phyloP scores from a whole-genome alignment of 2,329 filamentous ascomycete species.

The Hymenoscyphus fructigenus region DNA sequence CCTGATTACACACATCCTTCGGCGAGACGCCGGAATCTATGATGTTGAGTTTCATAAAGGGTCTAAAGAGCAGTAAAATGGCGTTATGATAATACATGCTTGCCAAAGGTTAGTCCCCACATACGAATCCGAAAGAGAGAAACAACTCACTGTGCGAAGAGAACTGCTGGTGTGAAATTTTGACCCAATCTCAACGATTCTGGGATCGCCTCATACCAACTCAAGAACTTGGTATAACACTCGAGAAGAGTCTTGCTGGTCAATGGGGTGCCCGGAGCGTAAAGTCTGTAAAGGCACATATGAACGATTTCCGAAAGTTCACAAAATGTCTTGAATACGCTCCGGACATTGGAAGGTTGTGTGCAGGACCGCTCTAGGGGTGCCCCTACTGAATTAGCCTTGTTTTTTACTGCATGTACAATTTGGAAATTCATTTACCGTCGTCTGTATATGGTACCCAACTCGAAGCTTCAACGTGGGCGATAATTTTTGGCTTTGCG shows the following conservation, averaged over 20 bases:
- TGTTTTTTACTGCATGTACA: not conserved
- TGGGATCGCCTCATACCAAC: constrained; percentile 70
- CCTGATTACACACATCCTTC: constrained; percentile 34
- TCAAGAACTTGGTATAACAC: constrained; percentile 66
- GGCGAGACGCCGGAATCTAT: constrained; percentile 31
- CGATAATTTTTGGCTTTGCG: constrained; percentile 59
- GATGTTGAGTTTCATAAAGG: constrained; percentile 45
- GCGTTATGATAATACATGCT: constrained; percentile 72
- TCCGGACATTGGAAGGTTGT: constrained; percentile 67
- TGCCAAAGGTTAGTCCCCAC: constrained; percentile 3
- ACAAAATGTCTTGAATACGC: constrained; percentile 67
- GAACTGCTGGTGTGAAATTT: constrained; percentile 70
- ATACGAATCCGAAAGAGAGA: not conserved
- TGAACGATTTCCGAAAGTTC: constrained; percentile 73
- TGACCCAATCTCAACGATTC: constrained; percentile 62
- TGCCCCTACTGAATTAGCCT: constrained; percentile 23
- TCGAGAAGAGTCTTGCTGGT: constrained; percentile 62
- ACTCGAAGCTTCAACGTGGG: constrained; percentile 60
- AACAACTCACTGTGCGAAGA: constrained; percentile 68
- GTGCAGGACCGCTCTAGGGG: constrained; percentile 58
- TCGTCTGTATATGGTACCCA: constrained; percentile 38
- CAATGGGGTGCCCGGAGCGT: constrained; percentile 65
- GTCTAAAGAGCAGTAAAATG: constrained; percentile 72
- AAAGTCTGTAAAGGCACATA: constrained; percentile 58
- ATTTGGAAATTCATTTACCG: constrained; percentile 21